A percentile compares a stretch with the other conserved stretches of the same genome.
phyloP scores from a whole-genome alignment of 2,329 filamentous ascomycete genomes.

The Ascochyta pisi region DNA sequence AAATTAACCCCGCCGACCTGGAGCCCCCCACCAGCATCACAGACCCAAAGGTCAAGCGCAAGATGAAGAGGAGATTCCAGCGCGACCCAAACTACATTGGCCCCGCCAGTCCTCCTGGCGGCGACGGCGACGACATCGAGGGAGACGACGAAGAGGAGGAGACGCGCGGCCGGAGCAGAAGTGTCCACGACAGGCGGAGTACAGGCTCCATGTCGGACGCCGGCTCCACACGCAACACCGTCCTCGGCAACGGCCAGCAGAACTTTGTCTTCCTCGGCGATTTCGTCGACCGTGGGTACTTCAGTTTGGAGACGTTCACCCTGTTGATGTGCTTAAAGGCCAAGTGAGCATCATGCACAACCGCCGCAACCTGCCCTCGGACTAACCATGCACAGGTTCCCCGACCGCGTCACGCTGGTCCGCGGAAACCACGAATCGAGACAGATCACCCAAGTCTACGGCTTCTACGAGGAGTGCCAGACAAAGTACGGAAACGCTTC shows the following conservation, averaged over 20 bases:
- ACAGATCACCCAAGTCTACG: constrained; percentile 99
- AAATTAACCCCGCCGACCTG: constrained; percentile 89
- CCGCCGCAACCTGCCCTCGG: background rate
- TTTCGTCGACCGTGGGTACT: constrained; percentile 77
- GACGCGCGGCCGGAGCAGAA: constrained; percentile 54
- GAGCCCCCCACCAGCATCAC: constrained; percentile 90
- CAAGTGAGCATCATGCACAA: constrained; percentile 57
- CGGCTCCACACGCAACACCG: constrained; percentile 48
- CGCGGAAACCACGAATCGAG: constrained; percentile 94
- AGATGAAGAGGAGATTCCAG: constrained; percentile 69
- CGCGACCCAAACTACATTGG: constrained; percentile 62
- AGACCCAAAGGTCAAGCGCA: constrained; percentile 84
- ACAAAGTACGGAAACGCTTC: constrained; percentile 99
- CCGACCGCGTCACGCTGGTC: constrained; percentile 74
- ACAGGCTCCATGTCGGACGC: constrained; percentile 52
- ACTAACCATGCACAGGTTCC: constrained; percentile 60
- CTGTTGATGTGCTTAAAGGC: constrained; percentile 75
- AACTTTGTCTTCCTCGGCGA: constrained; percentile 76
- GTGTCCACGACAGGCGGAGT: constrained; percentile 48
- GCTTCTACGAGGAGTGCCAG: constrained; percentile 98
- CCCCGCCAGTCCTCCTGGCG: constrained; percentile 56
- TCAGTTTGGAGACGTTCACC: constrained; percentile 76
- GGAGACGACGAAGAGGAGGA: constrained; percentile 57
- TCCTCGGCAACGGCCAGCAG: constrained; percentile 63
- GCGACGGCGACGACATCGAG: constrained; percentile 56